Percentiles rank a stretch among this genome's conserved stretches.
Evolutionary conservation across 2,329 filamentous ascomycete genomes (phyloP).

Genomic region (Parascedosporium putredinis): DNA sequence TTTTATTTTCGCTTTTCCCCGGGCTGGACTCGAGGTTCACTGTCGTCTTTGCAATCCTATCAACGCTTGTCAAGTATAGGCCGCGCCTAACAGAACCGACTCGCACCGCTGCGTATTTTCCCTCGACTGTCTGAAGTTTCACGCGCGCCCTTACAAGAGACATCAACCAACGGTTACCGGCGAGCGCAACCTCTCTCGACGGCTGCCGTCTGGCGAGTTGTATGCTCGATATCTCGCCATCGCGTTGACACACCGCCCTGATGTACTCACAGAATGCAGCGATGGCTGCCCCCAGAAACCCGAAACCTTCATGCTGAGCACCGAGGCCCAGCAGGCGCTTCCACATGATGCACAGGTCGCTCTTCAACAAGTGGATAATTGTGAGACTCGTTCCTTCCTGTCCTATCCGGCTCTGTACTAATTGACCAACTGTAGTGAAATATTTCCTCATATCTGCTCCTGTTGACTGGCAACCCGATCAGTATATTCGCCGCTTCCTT

Average conservation of each 20-base stretch:
- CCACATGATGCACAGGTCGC: conserved; percentile 95
- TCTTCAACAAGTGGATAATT: conserved; percentile 94
- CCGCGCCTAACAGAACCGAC: conserved; percentile 2
- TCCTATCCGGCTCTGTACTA: conserved; percentile 7
- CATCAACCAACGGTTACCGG: too few species aligned
- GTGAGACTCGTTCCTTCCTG: conserved; percentile 43
- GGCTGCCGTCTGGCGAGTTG: not conserved
- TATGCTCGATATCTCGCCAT: not conserved
- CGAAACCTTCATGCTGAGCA: conserved; percentile 97
- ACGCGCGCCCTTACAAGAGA: too few species aligned
- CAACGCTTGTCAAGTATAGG: conserved; percentile 7
- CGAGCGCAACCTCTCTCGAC: too few species aligned
- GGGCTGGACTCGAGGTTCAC: conserved; percentile 14
- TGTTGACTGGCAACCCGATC: conserved; percentile 93
- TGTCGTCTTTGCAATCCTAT: conserved; percentile 4
- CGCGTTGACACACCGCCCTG: conserved; percentile 15
- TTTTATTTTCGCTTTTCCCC: conserved; percentile 4
- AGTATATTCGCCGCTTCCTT: conserved; percentile 92
- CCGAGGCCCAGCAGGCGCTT: conserved; percentile 90
- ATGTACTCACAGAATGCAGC: conserved; percentile 79
- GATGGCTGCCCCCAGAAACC: conserved; percentile 91
- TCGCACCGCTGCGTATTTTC: too few species aligned
- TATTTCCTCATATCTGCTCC: conserved; percentile 99
- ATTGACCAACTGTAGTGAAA: conserved; percentile 59
- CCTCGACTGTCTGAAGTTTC: too few species aligned